phyloP scores from a whole-genome alignment of 2,329 filamentous ascomycete genomes.

The Leptographium radiaticola region DNA sequence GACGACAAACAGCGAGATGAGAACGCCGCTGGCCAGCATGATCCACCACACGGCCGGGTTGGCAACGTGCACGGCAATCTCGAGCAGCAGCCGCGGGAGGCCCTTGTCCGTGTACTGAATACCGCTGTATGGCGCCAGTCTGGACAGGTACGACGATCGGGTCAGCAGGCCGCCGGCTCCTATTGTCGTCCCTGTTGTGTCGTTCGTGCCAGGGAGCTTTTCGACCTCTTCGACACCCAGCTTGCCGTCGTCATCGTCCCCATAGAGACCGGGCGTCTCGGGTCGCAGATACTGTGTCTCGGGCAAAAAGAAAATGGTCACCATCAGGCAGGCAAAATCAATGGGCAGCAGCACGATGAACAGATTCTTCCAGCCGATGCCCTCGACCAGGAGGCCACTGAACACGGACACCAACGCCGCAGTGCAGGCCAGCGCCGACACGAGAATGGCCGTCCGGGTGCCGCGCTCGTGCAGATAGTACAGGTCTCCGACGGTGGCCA shows the following conservation, averaged over 20 bases:
- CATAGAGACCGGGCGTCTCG: neutral
- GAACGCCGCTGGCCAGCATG: neutral
- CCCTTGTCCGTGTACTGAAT: neutral
- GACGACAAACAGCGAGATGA: neutral
- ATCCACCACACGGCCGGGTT: neutral
- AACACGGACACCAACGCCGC: neutral
- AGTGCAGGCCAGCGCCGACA: neutral
- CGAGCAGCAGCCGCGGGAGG: neutral
- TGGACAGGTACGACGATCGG: neutral
- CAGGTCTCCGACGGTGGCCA: neutral
- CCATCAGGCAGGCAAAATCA: neutral
- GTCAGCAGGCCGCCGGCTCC: neutral
- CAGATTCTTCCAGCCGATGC: neutral
- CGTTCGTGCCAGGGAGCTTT: neutral
- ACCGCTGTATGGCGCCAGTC: neutral
- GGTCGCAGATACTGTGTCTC: neutral
- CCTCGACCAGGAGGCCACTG: neutral
- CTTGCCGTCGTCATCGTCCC: neutral
- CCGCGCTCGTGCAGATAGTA: neutral
- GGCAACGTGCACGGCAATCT: neutral
- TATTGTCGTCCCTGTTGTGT: neutral
- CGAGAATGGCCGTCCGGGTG: neutral
- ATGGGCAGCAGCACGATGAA: neutral
- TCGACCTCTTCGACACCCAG: neutral
- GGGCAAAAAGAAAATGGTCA: neutral